These are phyloP conservation scores for Phaseolus lunatus DNA, from an alignment of 306 rosid genomes.

Conservation along the genomic window DNA sequence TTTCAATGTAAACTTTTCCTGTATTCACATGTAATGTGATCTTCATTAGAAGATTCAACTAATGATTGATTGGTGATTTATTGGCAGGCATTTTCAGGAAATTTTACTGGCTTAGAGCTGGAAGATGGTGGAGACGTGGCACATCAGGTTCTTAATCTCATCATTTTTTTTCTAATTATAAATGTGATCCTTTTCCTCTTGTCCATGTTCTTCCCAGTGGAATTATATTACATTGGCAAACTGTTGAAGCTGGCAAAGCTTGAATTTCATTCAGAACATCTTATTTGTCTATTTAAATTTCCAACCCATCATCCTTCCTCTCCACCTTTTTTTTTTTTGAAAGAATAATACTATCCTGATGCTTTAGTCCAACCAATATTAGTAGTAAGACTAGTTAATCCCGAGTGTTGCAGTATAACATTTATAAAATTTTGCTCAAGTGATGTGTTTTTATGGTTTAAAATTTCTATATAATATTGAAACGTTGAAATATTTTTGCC, in stretches of 20 bases:
- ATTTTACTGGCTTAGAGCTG: constrained; percentile 94
- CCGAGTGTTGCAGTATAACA: constrained; percentile 13
- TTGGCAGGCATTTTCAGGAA: constrained; percentile 85
- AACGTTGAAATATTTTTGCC: background rate
- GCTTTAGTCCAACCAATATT: constrained; percentile 24
- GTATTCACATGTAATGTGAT: background rate
- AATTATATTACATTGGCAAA: constrained; percentile 18
- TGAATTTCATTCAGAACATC: constrained; percentile 2
- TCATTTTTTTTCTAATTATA: constrained; percentile 17
- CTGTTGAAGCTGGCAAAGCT: constrained; percentile 24
- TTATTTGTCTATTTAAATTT: constrained; percentile 2
- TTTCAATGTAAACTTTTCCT: constrained; percentile 8
- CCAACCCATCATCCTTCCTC: background rate
- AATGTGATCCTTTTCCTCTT: background rate
- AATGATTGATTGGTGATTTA: constrained; percentile 36
- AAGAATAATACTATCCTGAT: constrained; percentile 15
- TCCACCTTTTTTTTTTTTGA: background rate
- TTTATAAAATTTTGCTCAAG: constrained; percentile 30
- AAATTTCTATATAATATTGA: constrained; percentile 29
- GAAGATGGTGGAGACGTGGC: constrained; percentile 99
- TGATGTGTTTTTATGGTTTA: constrained; percentile 6
- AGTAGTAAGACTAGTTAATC: constrained; percentile 9
- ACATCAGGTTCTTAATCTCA: constrained; percentile 74
- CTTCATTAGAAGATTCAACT: constrained; percentile 33
- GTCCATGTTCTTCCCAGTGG: constrained; percentile 8